A percentile compares a stretch with the other conserved stretches of the same genome.
These are phyloP conservation scores for Apostasia shenzhenica DNA, from an alignment of 106 monocot species.

Conservation along the genomic window DNA sequence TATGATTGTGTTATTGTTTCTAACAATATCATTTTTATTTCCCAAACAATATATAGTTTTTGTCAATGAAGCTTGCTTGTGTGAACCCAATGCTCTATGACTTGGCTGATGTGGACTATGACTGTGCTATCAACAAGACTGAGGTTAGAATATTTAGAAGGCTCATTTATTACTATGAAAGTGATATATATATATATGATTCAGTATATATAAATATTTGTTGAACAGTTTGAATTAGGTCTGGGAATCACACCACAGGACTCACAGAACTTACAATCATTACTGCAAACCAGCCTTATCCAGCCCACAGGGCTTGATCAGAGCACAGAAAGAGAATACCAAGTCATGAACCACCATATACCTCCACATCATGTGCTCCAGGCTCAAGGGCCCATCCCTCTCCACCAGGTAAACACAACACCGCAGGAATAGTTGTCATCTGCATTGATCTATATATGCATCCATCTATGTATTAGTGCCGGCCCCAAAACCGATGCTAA, in stretches of 20 bases:
- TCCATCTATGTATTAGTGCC: no score
- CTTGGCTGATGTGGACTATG: not conserved
- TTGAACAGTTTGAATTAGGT: not conserved
- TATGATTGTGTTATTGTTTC: no score
- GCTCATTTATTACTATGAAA: no score
- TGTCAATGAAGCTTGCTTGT: slow-evolving; percentile 3
- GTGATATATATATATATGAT: no score
- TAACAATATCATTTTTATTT: no score
- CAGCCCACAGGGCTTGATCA: not conserved
- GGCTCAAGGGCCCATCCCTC: not conserved
- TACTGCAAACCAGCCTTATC: not conserved
- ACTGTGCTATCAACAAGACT: not conserved
- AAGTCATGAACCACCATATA: not conserved
- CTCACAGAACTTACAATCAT: not conserved
- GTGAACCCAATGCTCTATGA: not conserved
- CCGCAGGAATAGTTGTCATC: no score
- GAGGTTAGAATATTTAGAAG: not conserved
- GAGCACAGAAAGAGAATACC: not conserved
- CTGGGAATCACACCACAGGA: not conserved
- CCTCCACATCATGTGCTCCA: not conserved
- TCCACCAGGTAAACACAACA: not conserved
- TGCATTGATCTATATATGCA: no score
- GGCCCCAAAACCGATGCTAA: no score
- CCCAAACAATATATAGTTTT: not conserved
- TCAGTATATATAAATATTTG: not conserved